A percentile compares a stretch with the other conserved stretches of the same genome.
Evolutionary conservation across 257 asterid genomes (phyloP).

Genomic region (Anisodus acutangulus): DNA sequence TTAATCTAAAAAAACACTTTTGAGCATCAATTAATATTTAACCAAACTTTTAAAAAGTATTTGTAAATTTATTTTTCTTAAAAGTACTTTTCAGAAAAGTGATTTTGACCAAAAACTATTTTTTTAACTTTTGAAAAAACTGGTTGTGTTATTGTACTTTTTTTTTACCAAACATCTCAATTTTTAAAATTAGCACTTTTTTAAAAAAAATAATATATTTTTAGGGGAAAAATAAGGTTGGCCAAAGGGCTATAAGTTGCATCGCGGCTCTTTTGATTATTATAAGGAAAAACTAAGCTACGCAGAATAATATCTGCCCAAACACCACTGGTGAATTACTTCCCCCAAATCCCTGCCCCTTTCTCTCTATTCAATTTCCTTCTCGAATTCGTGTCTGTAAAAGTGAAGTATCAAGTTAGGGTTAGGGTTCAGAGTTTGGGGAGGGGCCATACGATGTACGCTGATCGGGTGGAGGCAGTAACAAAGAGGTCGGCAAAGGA

Average conservation of each 20-base stretch:
- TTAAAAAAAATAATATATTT: no score
- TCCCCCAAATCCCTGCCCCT: slow-evolving; percentile 2
- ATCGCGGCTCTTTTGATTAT: neutral
- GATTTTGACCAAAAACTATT: no score
- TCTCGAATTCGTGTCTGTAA: neutral
- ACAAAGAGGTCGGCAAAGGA: slow-evolving; percentile 68
- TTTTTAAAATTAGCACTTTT: no score
- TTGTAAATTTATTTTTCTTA: no score
- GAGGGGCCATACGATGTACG: slow-evolving; percentile 54
- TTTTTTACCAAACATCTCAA: no score
- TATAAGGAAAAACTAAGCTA: neutral
- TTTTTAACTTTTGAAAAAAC: no score
- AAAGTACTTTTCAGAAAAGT: no score
- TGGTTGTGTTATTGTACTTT: no score
- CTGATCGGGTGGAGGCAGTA: slow-evolving; percentile 81
- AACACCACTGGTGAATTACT: neutral
- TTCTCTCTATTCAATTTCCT: neutral
- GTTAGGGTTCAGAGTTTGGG: slow-evolving; percentile 32
- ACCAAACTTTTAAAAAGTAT: no score
- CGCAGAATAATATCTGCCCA: slow-evolving; percentile 3
- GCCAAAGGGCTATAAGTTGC: neutral
- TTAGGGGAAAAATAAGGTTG: no score
- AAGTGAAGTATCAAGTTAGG: slow-evolving; percentile 21
- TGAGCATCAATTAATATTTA: no score
- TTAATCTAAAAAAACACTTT: no score